Percentiles rank a stretch among this genome's conserved stretches.
These are phyloP conservation scores for Ustilago nuda DNA, from an alignment of 1,284 basidiomycete species.

Conservation along the genomic window DNA sequence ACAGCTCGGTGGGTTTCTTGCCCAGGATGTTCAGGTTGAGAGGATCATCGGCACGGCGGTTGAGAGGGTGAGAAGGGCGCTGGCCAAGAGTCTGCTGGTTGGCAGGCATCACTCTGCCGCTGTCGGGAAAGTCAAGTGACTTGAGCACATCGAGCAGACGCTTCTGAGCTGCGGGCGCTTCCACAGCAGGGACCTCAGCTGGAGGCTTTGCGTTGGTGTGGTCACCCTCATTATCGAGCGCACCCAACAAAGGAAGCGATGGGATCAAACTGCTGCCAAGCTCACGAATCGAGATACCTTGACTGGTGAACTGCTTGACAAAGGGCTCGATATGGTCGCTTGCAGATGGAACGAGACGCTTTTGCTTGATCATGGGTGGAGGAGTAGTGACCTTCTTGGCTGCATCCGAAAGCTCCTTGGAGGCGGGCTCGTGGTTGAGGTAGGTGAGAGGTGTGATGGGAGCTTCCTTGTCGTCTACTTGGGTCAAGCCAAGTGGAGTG, in stretches of 20 bases:
- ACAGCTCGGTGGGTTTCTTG: constrained; percentile 9
- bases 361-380: constrained; percentile 28
- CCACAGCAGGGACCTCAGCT: background rate
- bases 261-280: constrained; percentile 26
- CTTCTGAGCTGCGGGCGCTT: constrained; percentile 5
- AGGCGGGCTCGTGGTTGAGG: constrained; percentile 38
- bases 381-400: constrained; percentile 44
- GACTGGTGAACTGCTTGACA: constrained; percentile 28
- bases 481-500: constrained; percentile 35
- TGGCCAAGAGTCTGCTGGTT: constrained; percentile 3
- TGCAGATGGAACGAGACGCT: constrained; percentile 22
- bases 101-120: constrained; percentile 17
- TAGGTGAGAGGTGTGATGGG: constrained; percentile 46
- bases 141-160: constrained; percentile 30
- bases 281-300: constrained; percentile 30
- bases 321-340: constrained; percentile 20
- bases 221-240: constrained; percentile 47
- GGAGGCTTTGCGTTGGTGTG: constrained; percentile 31
- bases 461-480: constrained; percentile 38
- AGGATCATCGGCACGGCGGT: constrained; percentile 24
- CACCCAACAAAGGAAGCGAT: constrained; percentile 29
- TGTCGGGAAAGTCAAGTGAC: constrained; percentile 14
- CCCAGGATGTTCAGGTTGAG: constrained; percentile 23
- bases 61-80: constrained; percentile 28
- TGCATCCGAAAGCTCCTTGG: constrained; percentile 33